These are phyloP conservation scores for Mucor circinelloides DNA, from an alignment of 371 early-diverging fungal species.

Conservation along the genomic window DNA sequence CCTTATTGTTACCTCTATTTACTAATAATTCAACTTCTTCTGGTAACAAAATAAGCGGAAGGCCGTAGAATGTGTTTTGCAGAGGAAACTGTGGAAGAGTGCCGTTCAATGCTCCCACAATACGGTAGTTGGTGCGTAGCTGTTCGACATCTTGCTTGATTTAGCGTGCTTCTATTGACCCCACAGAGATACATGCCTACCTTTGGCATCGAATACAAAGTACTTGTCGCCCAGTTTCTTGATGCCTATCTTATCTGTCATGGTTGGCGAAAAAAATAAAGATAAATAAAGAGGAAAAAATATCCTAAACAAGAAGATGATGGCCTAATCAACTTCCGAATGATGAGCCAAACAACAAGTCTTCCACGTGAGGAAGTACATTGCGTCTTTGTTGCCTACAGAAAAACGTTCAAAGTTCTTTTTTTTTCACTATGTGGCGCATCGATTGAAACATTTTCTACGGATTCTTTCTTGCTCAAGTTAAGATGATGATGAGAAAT, in stretches of 20 bases:
- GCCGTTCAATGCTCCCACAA: constrained; percentile 61
- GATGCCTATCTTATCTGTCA: background rate
- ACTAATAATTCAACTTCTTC: constrained; percentile 57
- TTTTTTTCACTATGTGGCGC: background rate
- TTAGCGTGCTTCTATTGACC: background rate
- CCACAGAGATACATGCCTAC: background rate
- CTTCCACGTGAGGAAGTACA: background rate
- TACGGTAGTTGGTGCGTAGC: constrained; percentile 48
- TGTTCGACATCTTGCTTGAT: constrained; percentile 36
- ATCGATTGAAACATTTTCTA: constrained; percentile 1
- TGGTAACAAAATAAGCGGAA: constrained; percentile 53
- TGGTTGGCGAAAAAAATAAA: background rate
- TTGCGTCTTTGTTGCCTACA: background rate
- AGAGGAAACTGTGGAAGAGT: constrained; percentile 54
- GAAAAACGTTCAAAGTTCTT: background rate
- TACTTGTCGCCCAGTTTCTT: constrained; percentile 19
- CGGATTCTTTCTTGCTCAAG: no score
- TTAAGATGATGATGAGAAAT: background rate
- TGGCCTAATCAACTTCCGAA: background rate
- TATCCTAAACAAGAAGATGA: background rate
- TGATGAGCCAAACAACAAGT: background rate
- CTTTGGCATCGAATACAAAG: constrained; percentile 28
- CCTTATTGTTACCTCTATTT: constrained; percentile 33
- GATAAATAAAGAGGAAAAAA: background rate
- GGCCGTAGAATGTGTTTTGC: constrained; percentile 57